These are phyloP conservation scores for Bretschneidera sinensis DNA, from an alignment of 345 rosid genomes.

Conservation along the genomic window DNA sequence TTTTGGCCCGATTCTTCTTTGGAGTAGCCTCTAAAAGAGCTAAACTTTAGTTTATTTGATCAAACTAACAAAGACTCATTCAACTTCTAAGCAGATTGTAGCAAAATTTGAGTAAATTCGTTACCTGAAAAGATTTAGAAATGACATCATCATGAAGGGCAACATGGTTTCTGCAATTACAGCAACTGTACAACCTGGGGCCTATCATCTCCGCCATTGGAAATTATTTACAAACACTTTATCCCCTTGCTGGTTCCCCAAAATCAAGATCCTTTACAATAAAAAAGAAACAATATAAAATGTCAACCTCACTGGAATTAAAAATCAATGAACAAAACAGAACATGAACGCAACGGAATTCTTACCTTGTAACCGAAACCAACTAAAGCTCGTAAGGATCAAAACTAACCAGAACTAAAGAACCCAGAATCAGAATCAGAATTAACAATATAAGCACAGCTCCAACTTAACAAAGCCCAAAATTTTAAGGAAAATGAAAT, in stretches of 20 bases:
- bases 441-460: neutral
- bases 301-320: neutral
- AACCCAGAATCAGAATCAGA: neutral
- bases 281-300: neutral
- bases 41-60: neutral
- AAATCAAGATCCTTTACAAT: neutral
- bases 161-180: slow-evolving; percentile 53
- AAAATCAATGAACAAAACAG: slow-evolving; percentile 2
- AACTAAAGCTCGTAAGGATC: neutral
- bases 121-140: slow-evolving; percentile 54
- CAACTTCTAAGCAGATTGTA: neutral
- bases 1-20: neutral
- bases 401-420: too few species aligned
- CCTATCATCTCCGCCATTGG: slow-evolving; percentile 32
- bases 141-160: slow-evolving; percentile 58
- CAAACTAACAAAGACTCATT: neutral
- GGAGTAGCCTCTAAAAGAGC: neutral
- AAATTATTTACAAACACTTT: slow-evolving; percentile 3
- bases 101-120: slow-evolving; percentile 8
- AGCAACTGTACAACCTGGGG: slow-evolving; percentile 54
- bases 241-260: neutral
- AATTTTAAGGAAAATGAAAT: neutral
- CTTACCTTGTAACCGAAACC: slow-evolving; percentile 3
- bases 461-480: neutral
- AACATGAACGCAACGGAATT: neutral